phyloP scores from a whole-genome alignment of 2,329 filamentous ascomycete species.

The Diplodia mutila region DNA sequence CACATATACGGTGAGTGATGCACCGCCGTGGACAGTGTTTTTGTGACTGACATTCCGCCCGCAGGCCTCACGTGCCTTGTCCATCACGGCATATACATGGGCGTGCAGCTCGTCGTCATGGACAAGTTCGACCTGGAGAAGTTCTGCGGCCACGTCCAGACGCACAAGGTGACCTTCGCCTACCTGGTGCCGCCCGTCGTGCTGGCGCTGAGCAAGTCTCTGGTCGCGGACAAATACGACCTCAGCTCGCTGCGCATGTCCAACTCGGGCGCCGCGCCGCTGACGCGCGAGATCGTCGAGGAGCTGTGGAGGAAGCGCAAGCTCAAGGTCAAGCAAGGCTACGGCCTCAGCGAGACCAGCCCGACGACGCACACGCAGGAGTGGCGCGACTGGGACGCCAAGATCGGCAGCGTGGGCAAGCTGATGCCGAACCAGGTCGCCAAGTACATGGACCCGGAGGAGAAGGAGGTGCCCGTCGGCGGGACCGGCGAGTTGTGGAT shows the following conservation, averaged over 20 bases:
- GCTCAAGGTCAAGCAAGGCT: slow-evolving; percentile 87
- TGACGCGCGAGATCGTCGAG: slow-evolving; percentile 79
- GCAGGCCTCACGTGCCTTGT: slow-evolving; percentile 72
- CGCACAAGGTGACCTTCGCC: slow-evolving; percentile 73
- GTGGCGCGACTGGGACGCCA: slow-evolving; percentile 75
- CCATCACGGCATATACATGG: slow-evolving; percentile 68
- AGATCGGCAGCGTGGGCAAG: slow-evolving; percentile 77
- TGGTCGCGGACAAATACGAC: slow-evolving; percentile 78
- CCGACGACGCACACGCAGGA: slow-evolving; percentile 76
- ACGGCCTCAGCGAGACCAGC: slow-evolving; percentile 85
- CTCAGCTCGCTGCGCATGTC: slow-evolving; percentile 78
- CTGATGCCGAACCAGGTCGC: slow-evolving; percentile 79
- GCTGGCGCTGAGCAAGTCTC: slow-evolving; percentile 78
- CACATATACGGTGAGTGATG: slow-evolving; percentile 77
- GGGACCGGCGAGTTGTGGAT: slow-evolving; percentile 66
- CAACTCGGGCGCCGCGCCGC: slow-evolving; percentile 84
- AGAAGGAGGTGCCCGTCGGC: slow-evolving; percentile 64
- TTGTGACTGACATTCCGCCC: not conserved
- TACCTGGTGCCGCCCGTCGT: slow-evolving; percentile 87
- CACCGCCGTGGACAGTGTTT: no score
- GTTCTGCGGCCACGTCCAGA: slow-evolving; percentile 77
- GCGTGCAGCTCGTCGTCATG: slow-evolving; percentile 71
- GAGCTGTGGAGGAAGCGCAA: slow-evolving; percentile 73
- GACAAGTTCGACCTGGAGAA: slow-evolving; percentile 79
- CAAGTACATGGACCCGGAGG: slow-evolving; percentile 71